phyloP scores from a whole-genome alignment of 2,329 filamentous ascomycete genomes.

The Aspergillus pseudonomiae region DNA sequence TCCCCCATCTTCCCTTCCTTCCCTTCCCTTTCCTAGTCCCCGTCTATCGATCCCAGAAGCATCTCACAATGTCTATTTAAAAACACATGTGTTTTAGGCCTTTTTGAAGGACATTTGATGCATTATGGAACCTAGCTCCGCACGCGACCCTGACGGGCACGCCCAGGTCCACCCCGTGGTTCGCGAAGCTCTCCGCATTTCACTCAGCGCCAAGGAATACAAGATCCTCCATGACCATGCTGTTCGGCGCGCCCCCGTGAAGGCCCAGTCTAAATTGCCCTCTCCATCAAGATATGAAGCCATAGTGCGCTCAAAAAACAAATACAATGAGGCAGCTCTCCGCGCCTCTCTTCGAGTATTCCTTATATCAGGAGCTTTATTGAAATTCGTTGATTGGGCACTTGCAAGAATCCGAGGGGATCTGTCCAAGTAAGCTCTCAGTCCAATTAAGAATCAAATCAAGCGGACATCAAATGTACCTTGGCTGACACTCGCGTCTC shows the following conservation, averaged over 20 bases:
- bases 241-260: constrained; percentile 67
- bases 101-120: background rate
- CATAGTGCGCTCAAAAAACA: constrained; percentile 57
- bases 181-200: constrained; percentile 84
- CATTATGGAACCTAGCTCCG: constrained; percentile 28
- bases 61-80: constrained; percentile 7
- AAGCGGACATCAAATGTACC: background rate
- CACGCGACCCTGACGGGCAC: constrained; percentile 49
- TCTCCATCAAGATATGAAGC: constrained; percentile 56
- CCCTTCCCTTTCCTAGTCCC: background rate
- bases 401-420: constrained; percentile 28
- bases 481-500: background rate
- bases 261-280: constrained; percentile 58
- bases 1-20: background rate
- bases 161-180: constrained; percentile 67
- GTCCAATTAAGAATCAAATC: background rate
- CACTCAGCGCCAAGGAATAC: constrained; percentile 81
- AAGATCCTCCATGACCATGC: constrained; percentile 81
- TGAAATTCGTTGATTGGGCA: constrained; percentile 65
- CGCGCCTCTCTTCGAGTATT: constrained; percentile 74
- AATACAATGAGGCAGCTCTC: constrained; percentile 71
- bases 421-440: constrained; percentile 25
- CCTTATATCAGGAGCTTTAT: constrained; percentile 61
- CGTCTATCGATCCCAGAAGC: background rate
- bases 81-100: background rate